These are phyloP conservation scores for Vaccinium myrtillus DNA, from an alignment of 148 eudicot species.

Conservation along the genomic window DNA sequence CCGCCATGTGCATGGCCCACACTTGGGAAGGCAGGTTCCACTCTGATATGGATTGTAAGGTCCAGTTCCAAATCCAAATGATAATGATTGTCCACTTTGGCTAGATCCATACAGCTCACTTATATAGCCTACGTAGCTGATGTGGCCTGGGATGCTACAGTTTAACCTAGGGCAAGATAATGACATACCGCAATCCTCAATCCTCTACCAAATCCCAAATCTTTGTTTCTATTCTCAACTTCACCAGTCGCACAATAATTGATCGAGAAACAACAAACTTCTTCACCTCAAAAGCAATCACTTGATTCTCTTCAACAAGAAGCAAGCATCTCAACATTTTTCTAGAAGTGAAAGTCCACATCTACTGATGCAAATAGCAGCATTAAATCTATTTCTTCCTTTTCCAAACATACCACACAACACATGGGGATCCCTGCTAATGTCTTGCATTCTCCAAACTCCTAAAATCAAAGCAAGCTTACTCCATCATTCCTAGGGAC, in stretches of 20 bases:
- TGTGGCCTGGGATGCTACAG: neutral
- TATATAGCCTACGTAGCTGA: neutral
- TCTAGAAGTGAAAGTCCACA: neutral
- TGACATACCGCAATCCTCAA: neutral
- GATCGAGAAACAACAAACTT: neutral
- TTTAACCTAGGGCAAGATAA: neutral
- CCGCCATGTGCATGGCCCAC: neutral
- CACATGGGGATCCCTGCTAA: neutral
- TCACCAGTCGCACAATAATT: neutral
- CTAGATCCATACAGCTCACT: neutral
- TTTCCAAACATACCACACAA: neutral
- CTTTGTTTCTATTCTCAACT: neutral
- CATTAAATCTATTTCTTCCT: neutral
- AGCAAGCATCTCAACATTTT: neutral
- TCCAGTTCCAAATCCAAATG: neutral
- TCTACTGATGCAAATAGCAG: neutral
- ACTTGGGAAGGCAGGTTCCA: neutral
- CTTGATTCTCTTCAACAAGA: neutral
- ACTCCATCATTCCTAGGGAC: neutral
- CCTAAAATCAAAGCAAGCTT: neutral
- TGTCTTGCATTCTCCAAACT: neutral
- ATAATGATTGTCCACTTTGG: neutral
- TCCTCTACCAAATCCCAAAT: neutral
- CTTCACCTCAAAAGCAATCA: neutral
- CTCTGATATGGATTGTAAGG: neutral